Percentiles rank a stretch among this genome's conserved stretches.
phyloP scores from a whole-genome alignment of 2,329 filamentous ascomycete species.

The Cryphonectria nitschkei region DNA sequence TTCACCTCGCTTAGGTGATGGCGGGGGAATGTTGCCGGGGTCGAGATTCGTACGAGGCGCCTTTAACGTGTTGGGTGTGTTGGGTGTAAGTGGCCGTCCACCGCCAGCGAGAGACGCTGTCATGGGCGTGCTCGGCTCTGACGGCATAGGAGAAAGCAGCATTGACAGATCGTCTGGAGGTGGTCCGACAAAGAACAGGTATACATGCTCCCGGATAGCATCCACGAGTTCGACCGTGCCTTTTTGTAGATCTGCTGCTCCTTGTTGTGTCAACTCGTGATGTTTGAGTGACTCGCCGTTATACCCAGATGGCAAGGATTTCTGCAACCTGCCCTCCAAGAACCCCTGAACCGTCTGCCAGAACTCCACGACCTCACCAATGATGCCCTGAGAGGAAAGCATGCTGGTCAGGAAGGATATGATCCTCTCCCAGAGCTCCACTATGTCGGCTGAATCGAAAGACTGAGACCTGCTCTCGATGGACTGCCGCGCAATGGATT shows the following conservation, averaged over 20 bases:
- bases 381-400: slow-evolving; percentile 76
- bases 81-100: slow-evolving; percentile 49
- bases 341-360: slow-evolving; percentile 93
- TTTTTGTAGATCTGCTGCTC: slow-evolving; percentile 72
- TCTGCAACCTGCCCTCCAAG: slow-evolving; percentile 83
- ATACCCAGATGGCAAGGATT: slow-evolving; percentile 76
- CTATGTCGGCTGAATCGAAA: slow-evolving; percentile 78
- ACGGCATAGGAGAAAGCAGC: slow-evolving; percentile 79
- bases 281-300: slow-evolving; percentile 81
- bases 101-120: slow-evolving; percentile 47
- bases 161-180: slow-evolving; percentile 90
- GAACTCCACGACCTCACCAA: slow-evolving; percentile 90
- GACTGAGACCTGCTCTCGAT: slow-evolving; percentile 63
- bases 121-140: slow-evolving; percentile 69
- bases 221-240: slow-evolving; percentile 82
- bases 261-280: slow-evolving; percentile 75
- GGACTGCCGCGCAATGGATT: slow-evolving; percentile 70
- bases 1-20: slow-evolving; percentile 78
- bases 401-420: slow-evolving; percentile 73
- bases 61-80: slow-evolving; percentile 61
- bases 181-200: slow-evolving; percentile 81
- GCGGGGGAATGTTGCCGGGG: slow-evolving; percentile 73
- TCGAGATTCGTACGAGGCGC: slow-evolving; percentile 83
- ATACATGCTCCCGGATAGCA: slow-evolving; percentile 77
- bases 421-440: slow-evolving; percentile 93